A percentile compares a stretch with the other conserved stretches of the same genome.
phyloP scores from a whole-genome alignment of 441 rosid species.

The Bocquillonia castaneifolia region DNA sequence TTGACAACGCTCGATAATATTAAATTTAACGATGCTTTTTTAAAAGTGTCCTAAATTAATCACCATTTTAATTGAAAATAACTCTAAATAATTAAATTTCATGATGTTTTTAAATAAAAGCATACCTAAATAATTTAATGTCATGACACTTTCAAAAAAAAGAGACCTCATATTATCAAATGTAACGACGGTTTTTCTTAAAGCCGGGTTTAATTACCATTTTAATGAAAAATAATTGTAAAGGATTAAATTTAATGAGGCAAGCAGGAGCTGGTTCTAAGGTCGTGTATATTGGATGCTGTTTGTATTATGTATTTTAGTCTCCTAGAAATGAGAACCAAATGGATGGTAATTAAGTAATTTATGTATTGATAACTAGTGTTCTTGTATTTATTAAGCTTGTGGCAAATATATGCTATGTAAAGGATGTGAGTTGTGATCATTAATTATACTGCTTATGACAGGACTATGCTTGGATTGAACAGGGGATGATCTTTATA shows the following conservation, averaged over 20 bases:
- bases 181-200: too few species aligned
- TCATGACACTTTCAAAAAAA: too few species aligned
- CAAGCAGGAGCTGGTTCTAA: conserved; percentile 84
- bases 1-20: too few species aligned
- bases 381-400: conserved; percentile 12
- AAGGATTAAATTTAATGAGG: conserved; percentile 92
- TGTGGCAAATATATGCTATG: conserved; percentile 9
- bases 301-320: conserved; percentile 99
- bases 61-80: too few species aligned
- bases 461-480: conserved; percentile 97
- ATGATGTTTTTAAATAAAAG: too few species aligned
- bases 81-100: too few species aligned
- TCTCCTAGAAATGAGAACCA: conserved; percentile 64
- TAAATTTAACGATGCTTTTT: too few species aligned
- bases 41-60: too few species aligned
- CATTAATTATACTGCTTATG: conserved; percentile 27
- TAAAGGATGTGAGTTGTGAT: conserved; percentile 19
- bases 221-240: too few species aligned
- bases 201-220: too few species aligned
- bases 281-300: conserved; percentile 91
- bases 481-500: conserved; percentile 83
- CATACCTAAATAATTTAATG: too few species aligned
- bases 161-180: too few species aligned
- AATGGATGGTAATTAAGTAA: conserved; percentile 52
- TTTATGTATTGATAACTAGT: not conserved